These are phyloP conservation scores for Vinca major DNA, from an alignment of 305 asterid genomes.

Conservation along the genomic window DNA sequence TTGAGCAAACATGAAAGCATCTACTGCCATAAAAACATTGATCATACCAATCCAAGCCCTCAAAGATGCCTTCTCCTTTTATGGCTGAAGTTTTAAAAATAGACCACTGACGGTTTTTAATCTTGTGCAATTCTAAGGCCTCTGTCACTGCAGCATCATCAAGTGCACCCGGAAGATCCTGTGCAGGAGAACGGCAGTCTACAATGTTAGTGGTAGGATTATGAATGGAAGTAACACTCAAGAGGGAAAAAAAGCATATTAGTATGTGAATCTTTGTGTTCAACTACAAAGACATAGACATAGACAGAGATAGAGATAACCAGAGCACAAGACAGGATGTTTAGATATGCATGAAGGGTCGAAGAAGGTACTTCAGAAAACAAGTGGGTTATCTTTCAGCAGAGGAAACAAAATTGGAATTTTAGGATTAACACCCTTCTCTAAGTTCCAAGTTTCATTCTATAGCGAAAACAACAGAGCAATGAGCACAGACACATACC, in stretches of 20 bases:
- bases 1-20: not conserved
- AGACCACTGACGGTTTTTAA: slow-evolving; percentile 90
- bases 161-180: slow-evolving; percentile 99
- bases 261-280: not conserved
- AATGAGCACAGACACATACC: slow-evolving; percentile 17
- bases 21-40: not conserved
- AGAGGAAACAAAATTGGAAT: not conserved
- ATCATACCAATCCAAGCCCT: slow-evolving; percentile 93
- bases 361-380: not conserved
- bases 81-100: slow-evolving; percentile 92
- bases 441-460: too few relatives aligned
- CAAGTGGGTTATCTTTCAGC: not conserved
- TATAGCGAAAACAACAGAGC: not conserved
- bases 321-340: not conserved
- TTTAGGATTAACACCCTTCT: too few relatives aligned
- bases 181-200: not conserved
- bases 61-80: slow-evolving; percentile 96
- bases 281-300: not conserved
- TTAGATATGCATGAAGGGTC: not conserved
- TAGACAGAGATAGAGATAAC: too few relatives aligned
- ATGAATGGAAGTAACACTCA: not conserved
- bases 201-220: not conserved
- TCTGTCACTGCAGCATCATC: slow-evolving; percentile 94
- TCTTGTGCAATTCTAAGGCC: slow-evolving; percentile 86
- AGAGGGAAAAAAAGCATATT: not conserved